A percentile compares a stretch with the other conserved stretches of the same genome.
These are phyloP conservation scores for Hyphopichia wangnamkhiaoensis DNA, from an alignment of 1,139 yeast species.

Conservation along the genomic window DNA sequence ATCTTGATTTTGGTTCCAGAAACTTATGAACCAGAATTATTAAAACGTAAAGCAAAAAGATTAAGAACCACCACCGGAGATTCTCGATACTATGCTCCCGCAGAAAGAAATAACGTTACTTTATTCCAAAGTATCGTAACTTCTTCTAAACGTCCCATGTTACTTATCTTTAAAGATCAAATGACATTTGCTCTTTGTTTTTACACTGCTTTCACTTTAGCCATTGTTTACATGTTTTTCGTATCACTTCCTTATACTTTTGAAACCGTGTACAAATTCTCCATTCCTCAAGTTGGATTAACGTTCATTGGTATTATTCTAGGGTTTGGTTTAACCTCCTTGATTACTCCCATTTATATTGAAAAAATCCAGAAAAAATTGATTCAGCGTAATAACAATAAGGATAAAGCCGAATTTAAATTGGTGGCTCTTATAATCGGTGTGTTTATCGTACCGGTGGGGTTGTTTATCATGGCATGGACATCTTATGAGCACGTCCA, in stretches of 20 bases:
- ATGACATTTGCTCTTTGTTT: constrained; percentile 63
- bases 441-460: constrained; percentile 36
- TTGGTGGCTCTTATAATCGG: constrained; percentile 40
- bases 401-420: constrained; percentile 36
- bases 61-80: constrained; percentile 18
- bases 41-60: constrained; percentile 16
- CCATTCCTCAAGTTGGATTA: constrained; percentile 40
- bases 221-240: constrained; percentile 62
- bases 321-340: constrained; percentile 42
- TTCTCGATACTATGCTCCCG: constrained; percentile 44
- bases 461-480: constrained; percentile 44
- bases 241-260: constrained; percentile 64
- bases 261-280: constrained; percentile 45
- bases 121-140: constrained; percentile 30
- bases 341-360: constrained; percentile 21
- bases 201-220: constrained; percentile 61
- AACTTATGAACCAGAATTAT: constrained; percentile 19
- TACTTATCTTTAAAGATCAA: constrained; percentile 55
- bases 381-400: constrained; percentile 29
- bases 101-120: constrained; percentile 34
- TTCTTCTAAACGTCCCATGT: constrained; percentile 55
- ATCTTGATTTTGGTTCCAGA: constrained; percentile 22
- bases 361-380: constrained; percentile 23
- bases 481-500: constrained; percentile 36
- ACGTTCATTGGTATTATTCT: constrained; percentile 53